Conservation (phyloP, 805 yeast genomes). For the Teunomyces cretensis region DNA sequence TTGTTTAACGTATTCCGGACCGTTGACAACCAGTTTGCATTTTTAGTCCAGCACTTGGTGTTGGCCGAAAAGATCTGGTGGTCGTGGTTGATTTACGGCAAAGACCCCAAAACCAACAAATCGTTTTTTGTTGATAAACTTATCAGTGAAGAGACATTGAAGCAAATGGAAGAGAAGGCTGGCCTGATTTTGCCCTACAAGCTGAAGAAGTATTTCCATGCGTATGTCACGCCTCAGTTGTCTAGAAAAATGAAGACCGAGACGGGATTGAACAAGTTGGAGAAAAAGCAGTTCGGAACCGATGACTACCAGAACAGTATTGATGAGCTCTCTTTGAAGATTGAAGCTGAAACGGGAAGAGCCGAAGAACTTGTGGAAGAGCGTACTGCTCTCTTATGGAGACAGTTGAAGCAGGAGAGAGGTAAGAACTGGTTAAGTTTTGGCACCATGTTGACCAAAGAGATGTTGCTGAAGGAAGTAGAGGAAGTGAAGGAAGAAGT, state of each 20-base stretch:
- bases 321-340: constrained; percentile 8
- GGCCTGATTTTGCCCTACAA: constrained; percentile 26
- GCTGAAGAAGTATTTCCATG: constrained; percentile 38
- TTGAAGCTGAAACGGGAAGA: constrained; percentile 11
- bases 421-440: constrained; percentile 25
- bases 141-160: constrained; percentile 22
- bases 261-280: constrained; percentile 29
- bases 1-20: constrained; percentile 19
- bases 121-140: constrained; percentile 25
- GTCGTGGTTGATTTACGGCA: constrained; percentile 40
- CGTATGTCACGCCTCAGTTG: constrained; percentile 43
- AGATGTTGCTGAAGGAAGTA: constrained; percentile 4
- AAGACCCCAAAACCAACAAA: constrained; percentile 30
- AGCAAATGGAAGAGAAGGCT: constrained; percentile 15
- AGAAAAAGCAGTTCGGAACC: constrained; percentile 5
- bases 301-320: constrained; percentile 9
- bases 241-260: constrained; percentile 37
- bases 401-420: constrained; percentile 23
- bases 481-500: constrained; percentile 6
- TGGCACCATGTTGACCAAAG: constrained; percentile 14
- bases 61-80: constrained; percentile 37
- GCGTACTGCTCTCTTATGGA: constrained; percentile 35
- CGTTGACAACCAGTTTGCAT: constrained; percentile 27
- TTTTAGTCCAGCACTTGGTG: constrained; percentile 25
- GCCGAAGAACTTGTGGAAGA: constrained; percentile 20